These are phyloP conservation scores for Camellia sinensis DNA, from an alignment of 148 eudicot genomes.

Conservation along the genomic window DNA sequence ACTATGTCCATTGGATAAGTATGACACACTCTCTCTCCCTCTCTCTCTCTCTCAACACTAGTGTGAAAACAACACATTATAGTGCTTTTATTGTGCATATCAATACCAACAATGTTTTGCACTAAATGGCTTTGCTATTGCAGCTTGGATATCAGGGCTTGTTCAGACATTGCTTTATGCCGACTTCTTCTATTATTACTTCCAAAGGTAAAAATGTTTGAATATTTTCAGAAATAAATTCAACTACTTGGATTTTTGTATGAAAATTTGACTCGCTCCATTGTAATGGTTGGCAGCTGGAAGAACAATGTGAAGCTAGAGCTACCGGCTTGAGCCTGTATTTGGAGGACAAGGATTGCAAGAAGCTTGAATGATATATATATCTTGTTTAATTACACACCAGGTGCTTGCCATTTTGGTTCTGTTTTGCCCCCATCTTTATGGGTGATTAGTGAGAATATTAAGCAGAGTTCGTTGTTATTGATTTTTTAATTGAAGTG, in stretches of 20 bases:
- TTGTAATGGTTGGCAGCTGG: constrained; percentile 9
- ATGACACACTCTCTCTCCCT: constrained; percentile 26
- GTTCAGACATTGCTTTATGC: constrained; percentile 88
- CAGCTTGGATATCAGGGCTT: constrained; percentile 89
- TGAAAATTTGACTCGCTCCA: background rate
- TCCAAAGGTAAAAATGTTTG: constrained; percentile 61
- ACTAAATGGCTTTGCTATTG: constrained; percentile 19
- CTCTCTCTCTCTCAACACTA: background rate
- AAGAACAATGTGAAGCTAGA: constrained; percentile 16
- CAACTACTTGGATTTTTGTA: background rate
- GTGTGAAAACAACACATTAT: background rate
- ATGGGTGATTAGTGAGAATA: background rate
- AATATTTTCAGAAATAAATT: background rate
- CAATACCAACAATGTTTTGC: background rate
- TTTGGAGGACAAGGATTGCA: background rate
- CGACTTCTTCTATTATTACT: constrained; percentile 97
- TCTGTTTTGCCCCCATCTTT: background rate
- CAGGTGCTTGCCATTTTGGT: background rate
- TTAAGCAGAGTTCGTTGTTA: background rate
- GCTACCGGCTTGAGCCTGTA: constrained; percentile 9
- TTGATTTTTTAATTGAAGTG: background rate
- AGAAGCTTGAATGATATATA: background rate
- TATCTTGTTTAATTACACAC: background rate
- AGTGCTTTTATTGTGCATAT: background rate
- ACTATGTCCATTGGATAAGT: constrained; percentile 94